These are phyloP conservation scores for Gossypium gossypioides DNA, from an alignment of 441 rosid species.

Conservation along the genomic window DNA sequence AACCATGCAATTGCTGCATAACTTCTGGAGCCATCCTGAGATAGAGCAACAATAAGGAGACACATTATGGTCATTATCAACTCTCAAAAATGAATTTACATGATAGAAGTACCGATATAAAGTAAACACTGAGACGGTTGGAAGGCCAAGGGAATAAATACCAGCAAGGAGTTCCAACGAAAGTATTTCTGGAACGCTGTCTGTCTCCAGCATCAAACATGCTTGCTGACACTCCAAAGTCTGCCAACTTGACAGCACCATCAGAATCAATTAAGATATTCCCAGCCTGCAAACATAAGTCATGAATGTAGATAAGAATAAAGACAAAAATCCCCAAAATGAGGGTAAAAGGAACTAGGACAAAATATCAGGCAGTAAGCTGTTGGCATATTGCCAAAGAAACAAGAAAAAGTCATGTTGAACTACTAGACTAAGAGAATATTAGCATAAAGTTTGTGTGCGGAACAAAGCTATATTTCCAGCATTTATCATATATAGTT, in stretches of 20 bases:
- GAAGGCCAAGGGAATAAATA: slow-evolving; percentile 23
- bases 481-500: not conserved
- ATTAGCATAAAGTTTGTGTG: not conserved
- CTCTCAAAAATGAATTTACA: not conserved
- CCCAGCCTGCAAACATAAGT: slow-evolving; percentile 63
- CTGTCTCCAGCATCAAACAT: slow-evolving; percentile 97
- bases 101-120: not conserved
- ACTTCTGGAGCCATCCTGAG: slow-evolving; percentile 99
- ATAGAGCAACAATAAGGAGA: slow-evolving; percentile 12
- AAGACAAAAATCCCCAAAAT: not conserved
- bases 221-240: slow-evolving; percentile 94
- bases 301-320: slow-evolving; percentile 14
- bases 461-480: not conserved
- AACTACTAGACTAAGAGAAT: not conserved
- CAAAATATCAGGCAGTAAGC: not conserved
- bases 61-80: slow-evolving; percentile 12
- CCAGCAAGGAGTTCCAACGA: slow-evolving; percentile 99
- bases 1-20: slow-evolving; percentile 95
- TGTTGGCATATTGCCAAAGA: not conserved
- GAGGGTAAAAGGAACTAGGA: not conserved
- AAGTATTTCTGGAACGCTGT: slow-evolving; percentile 89
- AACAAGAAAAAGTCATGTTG: not conserved
- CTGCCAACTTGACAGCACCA: slow-evolving; percentile 86
- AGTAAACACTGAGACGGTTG: not conserved
- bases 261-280: slow-evolving; percentile 67